Evolutionary conservation across 2,329 filamentous ascomycete species (phyloP).

Genomic region (Fusarium concolor): DNA sequence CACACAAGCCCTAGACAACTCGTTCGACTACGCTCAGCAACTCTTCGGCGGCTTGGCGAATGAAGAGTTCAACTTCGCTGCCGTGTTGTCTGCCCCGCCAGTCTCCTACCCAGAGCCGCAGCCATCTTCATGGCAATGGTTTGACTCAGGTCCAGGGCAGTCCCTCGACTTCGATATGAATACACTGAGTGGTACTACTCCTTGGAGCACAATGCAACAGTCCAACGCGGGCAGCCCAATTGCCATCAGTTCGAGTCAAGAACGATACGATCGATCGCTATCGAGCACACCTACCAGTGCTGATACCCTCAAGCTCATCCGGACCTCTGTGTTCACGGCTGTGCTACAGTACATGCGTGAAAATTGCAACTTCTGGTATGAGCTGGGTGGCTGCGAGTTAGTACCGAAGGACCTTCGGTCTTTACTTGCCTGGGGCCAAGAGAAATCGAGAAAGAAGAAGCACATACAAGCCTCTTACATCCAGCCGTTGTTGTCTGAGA

Average conservation of each 20-base stretch:
- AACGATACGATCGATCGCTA: accelerated
- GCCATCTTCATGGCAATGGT: accelerated
- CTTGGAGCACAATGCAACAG: background rate
- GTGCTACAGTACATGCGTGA: background rate
- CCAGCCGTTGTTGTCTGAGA: accelerated
- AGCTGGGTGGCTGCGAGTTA: background rate
- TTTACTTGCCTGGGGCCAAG: background rate
- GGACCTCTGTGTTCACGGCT: background rate
- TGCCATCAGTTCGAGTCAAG: background rate
- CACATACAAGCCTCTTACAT: background rate
- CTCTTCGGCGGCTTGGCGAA: background rate
- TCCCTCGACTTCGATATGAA: background rate
- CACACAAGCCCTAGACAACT: background rate
- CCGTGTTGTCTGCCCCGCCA: accelerated
- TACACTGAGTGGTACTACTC: accelerated
- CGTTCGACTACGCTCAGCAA: background rate
- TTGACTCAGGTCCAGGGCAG: background rate
- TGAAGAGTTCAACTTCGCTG: accelerated
- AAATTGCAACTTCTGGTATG: background rate
- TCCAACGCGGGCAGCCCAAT: accelerated
- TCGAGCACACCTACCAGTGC: accelerated
- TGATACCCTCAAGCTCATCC: accelerated
- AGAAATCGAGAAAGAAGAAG: background rate
- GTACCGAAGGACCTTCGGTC: background rate
- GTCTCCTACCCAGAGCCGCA: accelerated